Base-by-base conservation (phyloP, 2,329 filamentous ascomycete genomes). In the Sclerotinia subarctica region DNA sequence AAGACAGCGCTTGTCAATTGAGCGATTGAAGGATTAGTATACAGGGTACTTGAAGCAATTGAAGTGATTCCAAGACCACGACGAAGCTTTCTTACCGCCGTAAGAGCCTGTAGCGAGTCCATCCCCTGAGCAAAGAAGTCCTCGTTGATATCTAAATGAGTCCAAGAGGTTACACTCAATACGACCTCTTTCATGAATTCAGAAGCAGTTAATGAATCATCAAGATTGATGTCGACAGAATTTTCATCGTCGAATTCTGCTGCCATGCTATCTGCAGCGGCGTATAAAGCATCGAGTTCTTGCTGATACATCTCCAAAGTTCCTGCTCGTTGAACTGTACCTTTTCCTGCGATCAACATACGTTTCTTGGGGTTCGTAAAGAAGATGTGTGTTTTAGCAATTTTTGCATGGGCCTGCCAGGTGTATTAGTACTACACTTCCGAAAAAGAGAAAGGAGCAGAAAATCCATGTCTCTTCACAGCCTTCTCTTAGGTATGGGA, bases 291-390 rank as follows among this genome's bases (percentile, higher is more conserved):
- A 21, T 66, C 42, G 11, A 66, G 38, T 38, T 66, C 64, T 21
- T 57, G 29, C 8, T 35, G 21, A n/a, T 58, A 51, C 15, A 76
- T 49, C 2, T 74, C 64, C 3, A 78, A 17, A 11, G 76, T 77
- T 44, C 68, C 58, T 21, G 66, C 66, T 38, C 78, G 71, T 66
- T 78, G 78, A 3, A 80, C 69, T 0, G 78, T 80, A 1, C 79
- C 79, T 67, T 81, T 80, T 0, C 72, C 72, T 3, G 78, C 73
- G 44, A 76, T 74, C 1, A 74, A 70, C 66, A 80, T 74, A 1
- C 78, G 77, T 71, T 77, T 78, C 0, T 70, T 72, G 19, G 0
- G 74, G 54, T 10, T 70, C 52, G 76, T 73, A 13, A 80, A 75
- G 2, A 74, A 49, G 17, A 81, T 76, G 46, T 74, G 69, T 0